Evolutionary conservation across 75 land plant genomes (phyloP), one percentile per base, ranked within the genome.

Genomic region (Adiantum capillusveneris): DNA sequence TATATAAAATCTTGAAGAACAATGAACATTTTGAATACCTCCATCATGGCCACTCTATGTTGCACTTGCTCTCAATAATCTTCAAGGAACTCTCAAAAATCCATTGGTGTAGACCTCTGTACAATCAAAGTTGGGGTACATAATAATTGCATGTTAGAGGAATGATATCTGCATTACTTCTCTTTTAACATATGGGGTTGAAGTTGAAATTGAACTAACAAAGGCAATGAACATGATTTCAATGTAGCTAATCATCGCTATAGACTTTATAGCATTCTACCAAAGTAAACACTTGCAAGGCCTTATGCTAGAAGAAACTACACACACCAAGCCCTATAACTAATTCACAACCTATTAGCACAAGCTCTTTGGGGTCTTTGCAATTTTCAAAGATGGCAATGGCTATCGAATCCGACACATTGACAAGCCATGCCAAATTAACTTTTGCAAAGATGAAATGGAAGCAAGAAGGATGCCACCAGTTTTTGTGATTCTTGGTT

Each of bases 321-420:
- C 59, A 62, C 19, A 65, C 53, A 14, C 72, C 72, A 29, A 53
- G 28, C 9, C 72, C 70, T 29, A 70, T 65, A 34, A 65, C 71
- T n/a, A 66, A 27, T 24, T 65, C 71, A 65, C 72, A 69, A 1
- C 72, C 72, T 17, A 51, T 66, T 3, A 69, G 31, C 41, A 37
- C 45, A 21, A 69, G 18, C 31, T 55, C 59, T 55, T 39, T 39
- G 7, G 66, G 51, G 21, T 65, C 29, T 21, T 29, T n/a, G 29
- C 72, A 69, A 25, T 41, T 66, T 14, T 66, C 39, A 12, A 59
- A 66, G 30, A 69, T 29, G 12, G 71, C 58, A 41, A 69, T 24
- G 27, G 66, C 21, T 0, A 71, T 34, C 11, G 28, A 27, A 42
- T 69, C 72, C 18, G 70, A 69, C 18, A 69, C 44, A 3, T 69